A percentile compares a stretch with the other conserved stretches of the same genome.
Evolutionary conservation across 805 yeast species (phyloP).

Genomic region (Yamadazyma akitaensis): DNA sequence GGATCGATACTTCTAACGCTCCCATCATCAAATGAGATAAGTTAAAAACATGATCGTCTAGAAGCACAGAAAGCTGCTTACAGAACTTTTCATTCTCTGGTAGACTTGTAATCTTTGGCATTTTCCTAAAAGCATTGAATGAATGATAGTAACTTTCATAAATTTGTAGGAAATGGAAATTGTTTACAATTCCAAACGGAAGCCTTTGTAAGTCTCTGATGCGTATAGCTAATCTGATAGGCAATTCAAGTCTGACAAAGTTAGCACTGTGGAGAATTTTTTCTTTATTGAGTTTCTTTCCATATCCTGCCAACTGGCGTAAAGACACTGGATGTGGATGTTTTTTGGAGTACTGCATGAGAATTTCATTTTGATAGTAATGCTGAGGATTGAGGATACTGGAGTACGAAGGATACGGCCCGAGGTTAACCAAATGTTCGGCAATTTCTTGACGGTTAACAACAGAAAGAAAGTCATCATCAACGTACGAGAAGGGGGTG

Average conservation of each 20-base stretch:
- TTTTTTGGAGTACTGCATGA: slow-evolving; percentile 59
- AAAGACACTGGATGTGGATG: slow-evolving; percentile 86
- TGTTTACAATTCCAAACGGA: slow-evolving; percentile 81
- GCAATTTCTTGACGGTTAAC: slow-evolving; percentile 28
- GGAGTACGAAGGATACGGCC: slow-evolving; percentile 42
- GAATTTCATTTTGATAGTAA: slow-evolving; percentile 76
- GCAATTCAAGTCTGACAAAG: slow-evolving; percentile 82
- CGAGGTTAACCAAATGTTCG: slow-evolving; percentile 25
- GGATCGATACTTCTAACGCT: slow-evolving; percentile 72
- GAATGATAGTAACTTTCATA: slow-evolving; percentile 87
- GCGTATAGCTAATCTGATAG: slow-evolving; percentile 78
- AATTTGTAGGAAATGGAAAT: slow-evolving; percentile 80
- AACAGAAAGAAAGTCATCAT: slow-evolving; percentile 32
- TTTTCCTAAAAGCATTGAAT: slow-evolving; percentile 78
- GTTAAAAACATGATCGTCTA: slow-evolving; percentile 77
- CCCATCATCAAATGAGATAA: slow-evolving; percentile 93
- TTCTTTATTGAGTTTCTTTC: slow-evolving; percentile 69
- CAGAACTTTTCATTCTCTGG: slow-evolving; percentile 78
- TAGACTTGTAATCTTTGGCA: slow-evolving; percentile 61
- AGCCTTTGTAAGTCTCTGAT: slow-evolving; percentile 74
- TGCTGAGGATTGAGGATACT: slow-evolving; percentile 58
- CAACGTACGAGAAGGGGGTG: slow-evolving; percentile 29
- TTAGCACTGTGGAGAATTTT: slow-evolving; percentile 82
- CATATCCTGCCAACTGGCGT: slow-evolving; percentile 88
- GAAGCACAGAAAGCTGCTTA: slow-evolving; percentile 53